phyloP scores from a whole-genome alignment of 495 filamentous ascomycete species.

The Penicillium salamii region DNA sequence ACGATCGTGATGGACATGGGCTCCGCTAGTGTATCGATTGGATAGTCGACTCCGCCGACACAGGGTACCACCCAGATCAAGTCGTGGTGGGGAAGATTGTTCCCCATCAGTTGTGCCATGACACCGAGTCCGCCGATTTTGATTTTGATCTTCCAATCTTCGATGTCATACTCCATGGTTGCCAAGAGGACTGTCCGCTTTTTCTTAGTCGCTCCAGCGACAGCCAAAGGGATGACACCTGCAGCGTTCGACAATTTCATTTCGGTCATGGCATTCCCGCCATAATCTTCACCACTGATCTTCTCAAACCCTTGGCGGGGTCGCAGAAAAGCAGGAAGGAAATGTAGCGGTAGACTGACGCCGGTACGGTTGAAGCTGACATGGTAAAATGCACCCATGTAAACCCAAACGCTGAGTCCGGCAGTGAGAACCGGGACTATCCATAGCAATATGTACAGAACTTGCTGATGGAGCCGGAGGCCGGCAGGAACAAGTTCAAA shows the following conservation, averaged over 20 bases:
- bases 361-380: constrained; percentile 70
- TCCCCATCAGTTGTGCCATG: constrained; percentile 69
- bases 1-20: constrained; percentile 63
- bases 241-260: constrained; percentile 29
- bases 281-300: constrained; percentile 7
- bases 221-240: constrained; percentile 40
- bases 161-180: constrained; percentile 73
- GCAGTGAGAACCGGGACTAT: constrained; percentile 53
- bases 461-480: constrained; percentile 49
- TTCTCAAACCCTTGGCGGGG: too few species aligned
- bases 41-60: constrained; percentile 66
- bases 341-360: constrained; percentile 40
- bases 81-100: constrained; percentile 63
- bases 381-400: constrained; percentile 67
- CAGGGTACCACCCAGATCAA: constrained; percentile 72
- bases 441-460: constrained; percentile 54
- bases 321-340: constrained; percentile 12
- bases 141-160: constrained; percentile 69
- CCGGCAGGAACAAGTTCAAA: constrained; percentile 53
- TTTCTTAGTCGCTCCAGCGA: constrained; percentile 28
- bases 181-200: constrained; percentile 62
- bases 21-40: constrained; percentile 55
- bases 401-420: constrained; percentile 53
- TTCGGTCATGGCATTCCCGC: constrained; percentile 34
- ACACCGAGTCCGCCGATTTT: constrained; percentile 73